These are phyloP conservation scores for Epichloe hybrida DNA, from an alignment of 2,329 filamentous ascomycete genomes.

Conservation along the genomic window DNA sequence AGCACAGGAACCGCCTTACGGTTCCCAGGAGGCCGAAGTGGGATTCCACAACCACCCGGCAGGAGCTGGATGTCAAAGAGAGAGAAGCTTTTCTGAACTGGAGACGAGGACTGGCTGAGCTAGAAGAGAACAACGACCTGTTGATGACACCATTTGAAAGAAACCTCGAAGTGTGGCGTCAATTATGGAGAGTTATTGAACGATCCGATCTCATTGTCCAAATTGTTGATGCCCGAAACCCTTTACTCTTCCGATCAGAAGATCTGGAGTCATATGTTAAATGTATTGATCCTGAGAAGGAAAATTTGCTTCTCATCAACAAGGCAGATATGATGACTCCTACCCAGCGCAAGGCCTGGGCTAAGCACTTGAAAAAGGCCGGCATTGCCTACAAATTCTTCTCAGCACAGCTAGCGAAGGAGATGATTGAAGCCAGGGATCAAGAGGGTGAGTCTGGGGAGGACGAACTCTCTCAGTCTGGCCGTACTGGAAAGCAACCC, in stretches of 20 bases:
- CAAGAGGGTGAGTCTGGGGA: constrained; percentile 35
- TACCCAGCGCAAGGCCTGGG: constrained; percentile 72
- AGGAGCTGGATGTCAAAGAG: constrained; percentile 68
- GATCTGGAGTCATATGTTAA: constrained; percentile 92
- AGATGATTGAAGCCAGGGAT: constrained; percentile 63
- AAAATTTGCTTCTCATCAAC: constrained; percentile 88
- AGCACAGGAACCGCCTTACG: constrained; percentile 66
- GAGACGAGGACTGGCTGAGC: constrained; percentile 78
- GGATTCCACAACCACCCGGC: constrained; percentile 72
- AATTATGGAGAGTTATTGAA: constrained; percentile 96
- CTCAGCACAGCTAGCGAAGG: constrained; percentile 83
- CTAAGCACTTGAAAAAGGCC: constrained; percentile 66
- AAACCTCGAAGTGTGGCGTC: constrained; percentile 94
- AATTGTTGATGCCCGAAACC: constrained; percentile 95
- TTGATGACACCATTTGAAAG: constrained; percentile 97
- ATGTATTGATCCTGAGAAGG: constrained; percentile 74
- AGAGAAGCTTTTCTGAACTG: constrained; percentile 72
- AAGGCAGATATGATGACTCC: constrained; percentile 98
- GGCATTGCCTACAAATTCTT: constrained; percentile 92
- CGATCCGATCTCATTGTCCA: constrained; percentile 90
- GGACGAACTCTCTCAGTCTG: constrained; percentile 12
- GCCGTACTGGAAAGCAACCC: constrained; percentile 17
- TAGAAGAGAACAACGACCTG: constrained; percentile 87
- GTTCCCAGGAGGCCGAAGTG: constrained; percentile 83
- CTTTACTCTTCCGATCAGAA: constrained; percentile 83